Evolutionary conservation across 768 basidiomycete species (phyloP), one percentile per base, ranked within the genome.

Genomic region (Psilocybe cubensis): DNA sequence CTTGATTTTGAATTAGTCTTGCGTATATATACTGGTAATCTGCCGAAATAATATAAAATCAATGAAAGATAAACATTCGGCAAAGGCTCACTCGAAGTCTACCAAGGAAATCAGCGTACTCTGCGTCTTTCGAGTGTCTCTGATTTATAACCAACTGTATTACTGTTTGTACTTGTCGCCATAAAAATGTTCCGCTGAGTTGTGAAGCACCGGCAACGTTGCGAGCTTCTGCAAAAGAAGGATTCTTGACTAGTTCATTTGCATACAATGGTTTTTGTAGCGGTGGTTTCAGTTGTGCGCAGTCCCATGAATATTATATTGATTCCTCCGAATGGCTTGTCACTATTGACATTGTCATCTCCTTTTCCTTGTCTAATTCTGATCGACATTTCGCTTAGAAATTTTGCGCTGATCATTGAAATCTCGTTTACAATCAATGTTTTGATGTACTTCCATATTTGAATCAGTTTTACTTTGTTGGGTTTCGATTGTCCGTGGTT

Each of bases 271-370:
- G 35, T 21, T 29, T 24, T 27, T 57, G 42, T 23, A 48, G 38
- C 2, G 55, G 55, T 1, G 59, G 59, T 27, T 55, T 55, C 23
- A 61, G 24, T 24, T 61, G 59, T 6, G 10, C 47, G 38, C 56
- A 61, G 21, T 61, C 59, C 50, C 59, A 51, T 57, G n/a, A 57
- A 57, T 6, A 63, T 54, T 0, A 63, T 52, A 27, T 63, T 60
- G 1, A 63, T 42, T 4, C 62, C 62, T 4, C 62, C 62, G 35
- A 63, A 60, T 14, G 54, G 54, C 33, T 43, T 35, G 0, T 24
- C 14, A 17, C 52, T 4, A 9, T 33, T 18, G 8, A 2, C 12
- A 1, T 27, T 0, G 9, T 56, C 42, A 23, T 62, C 51, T 6
- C 58, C 57, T 31, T 60, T 56, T 0, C 54, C 60, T 14, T 51